Evolutionary conservation across 2,329 filamentous ascomycete species (phyloP).

Genomic region (Penicillium sp.): DNA sequence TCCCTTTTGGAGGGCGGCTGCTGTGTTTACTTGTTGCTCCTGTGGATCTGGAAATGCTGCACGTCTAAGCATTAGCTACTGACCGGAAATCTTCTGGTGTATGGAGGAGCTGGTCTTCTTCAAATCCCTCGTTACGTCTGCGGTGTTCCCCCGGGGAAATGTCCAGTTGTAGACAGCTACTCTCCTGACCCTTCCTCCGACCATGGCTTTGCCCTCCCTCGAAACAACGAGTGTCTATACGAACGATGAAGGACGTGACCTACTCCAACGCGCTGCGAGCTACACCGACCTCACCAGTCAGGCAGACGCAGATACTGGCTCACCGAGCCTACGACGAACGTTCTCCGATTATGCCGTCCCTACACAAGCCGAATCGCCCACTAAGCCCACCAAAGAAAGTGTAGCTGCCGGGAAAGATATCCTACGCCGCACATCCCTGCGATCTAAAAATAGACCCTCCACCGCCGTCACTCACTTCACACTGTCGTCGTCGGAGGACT

Average conservation of each 20-base stretch:
- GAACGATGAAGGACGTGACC: slow-evolving; percentile 26
- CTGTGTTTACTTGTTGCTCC: slow-evolving; percentile 10
- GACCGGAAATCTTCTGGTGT: slow-evolving; percentile 17
- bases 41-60: slow-evolving; percentile 21
- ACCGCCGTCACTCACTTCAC: slow-evolving; percentile 38
- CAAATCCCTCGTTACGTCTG: slow-evolving; percentile 25
- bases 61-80: slow-evolving; percentile 11
- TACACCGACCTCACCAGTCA: slow-evolving; percentile 56
- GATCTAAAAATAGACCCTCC: slow-evolving; percentile 35
- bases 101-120: slow-evolving; percentile 47
- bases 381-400: slow-evolving; percentile 39
- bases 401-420: slow-evolving; percentile 44
- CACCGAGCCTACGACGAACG: slow-evolving; percentile 49
- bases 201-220: slow-evolving; percentile 35
- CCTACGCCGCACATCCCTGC: slow-evolving; percentile 42
- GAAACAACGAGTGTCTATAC: slow-evolving; percentile 22
- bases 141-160: slow-evolving; percentile 28
- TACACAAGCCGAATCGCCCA: slow-evolving; percentile 37
- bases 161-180: slow-evolving; percentile 26
- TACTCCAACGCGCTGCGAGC: slow-evolving; percentile 57
- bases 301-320: slow-evolving; percentile 27
- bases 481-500: slow-evolving; percentile 36
- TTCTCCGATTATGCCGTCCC: slow-evolving; percentile 52
- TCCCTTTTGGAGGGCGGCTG: neutral
- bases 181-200: slow-evolving; percentile 24